Evolutionary conservation across 305 asterid species (phyloP).

Genomic region (Fraxinus dipetala): DNA sequence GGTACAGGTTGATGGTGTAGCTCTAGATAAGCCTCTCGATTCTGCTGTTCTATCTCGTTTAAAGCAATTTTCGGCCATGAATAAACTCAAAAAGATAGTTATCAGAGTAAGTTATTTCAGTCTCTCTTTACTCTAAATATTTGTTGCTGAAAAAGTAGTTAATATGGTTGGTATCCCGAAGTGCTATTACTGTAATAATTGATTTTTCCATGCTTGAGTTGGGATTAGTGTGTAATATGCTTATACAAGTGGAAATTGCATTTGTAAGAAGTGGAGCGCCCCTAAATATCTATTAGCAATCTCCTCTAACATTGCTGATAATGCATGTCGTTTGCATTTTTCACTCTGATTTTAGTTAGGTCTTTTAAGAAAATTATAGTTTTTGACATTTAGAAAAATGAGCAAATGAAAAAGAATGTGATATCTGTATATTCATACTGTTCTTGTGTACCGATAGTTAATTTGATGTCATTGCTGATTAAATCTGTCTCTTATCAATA

Average conservation of each 20-base stretch:
- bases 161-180: background rate
- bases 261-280: background rate
- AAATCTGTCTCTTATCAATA: conserved; percentile 23
- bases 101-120: conserved; percentile 50
- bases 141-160: background rate
- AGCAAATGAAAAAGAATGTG: background rate
- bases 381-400: background rate
- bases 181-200: background rate
- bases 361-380: background rate
- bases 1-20: conserved; percentile 65
- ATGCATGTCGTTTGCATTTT: background rate
- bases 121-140: background rate
- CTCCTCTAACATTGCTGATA: background rate
- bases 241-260: background rate
- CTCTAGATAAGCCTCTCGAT: conserved; percentile 88
- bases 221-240: background rate
- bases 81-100: conserved; percentile 84
- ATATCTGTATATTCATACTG: background rate
- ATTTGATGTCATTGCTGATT: conserved; percentile 20
- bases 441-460: background rate
- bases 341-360: background rate
- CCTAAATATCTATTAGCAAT: background rate
- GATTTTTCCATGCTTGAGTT: background rate
- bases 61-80: conserved; percentile 91
- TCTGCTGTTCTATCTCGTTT: conserved; percentile 73